Evolutionary conservation across 78 protist species (phyloP).

Genomic region (slime mould (Dictyostelium discoideum)): dicty_2.7 NC_007090.3:4613501-4614000

Average conservation of each 20-base stretch:
- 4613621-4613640: conserved; percentile 18
- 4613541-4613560: neutral
- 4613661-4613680: conserved; percentile 19
- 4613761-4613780: conserved; percentile 22
- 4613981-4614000: neutral
- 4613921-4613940: neutral
- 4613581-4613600: neutral
- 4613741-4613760: neutral
- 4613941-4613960: neutral
- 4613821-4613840: conserved; percentile 18
- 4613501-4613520: neutral
- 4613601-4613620: conserved; percentile 65
- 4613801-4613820: conserved; percentile 51
- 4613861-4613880: neutral
- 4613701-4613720: conserved; percentile 10
- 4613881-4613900: neutral
- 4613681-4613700: neutral
- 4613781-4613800: conserved; percentile 68
- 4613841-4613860: neutral
- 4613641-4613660: conserved; percentile 5
- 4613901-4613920: neutral
- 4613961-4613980: conserved; percentile 29
- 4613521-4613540: neutral
- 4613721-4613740: conserved; percentile 14
- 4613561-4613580: neutral